These are phyloP conservation scores for Mycena pura DNA, from an alignment of 768 basidiomycete species.

Conservation along the genomic window DNA sequence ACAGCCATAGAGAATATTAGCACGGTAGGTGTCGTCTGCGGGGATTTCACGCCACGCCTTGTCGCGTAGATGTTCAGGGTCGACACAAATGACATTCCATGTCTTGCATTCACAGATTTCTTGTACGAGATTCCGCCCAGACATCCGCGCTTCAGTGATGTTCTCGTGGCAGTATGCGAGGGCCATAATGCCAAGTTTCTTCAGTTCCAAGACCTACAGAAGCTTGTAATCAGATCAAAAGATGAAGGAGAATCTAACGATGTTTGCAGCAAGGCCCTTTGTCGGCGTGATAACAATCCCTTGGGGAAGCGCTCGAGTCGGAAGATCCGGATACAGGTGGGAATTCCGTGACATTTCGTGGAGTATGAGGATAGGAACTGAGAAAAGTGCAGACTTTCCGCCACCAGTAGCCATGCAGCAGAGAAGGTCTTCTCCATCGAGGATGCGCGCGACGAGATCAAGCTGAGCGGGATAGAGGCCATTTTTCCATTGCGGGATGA, in stretches of 20 bases:
- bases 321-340: neutral
- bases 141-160: neutral
- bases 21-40: too few relatives aligned
- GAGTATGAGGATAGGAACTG: neutral
- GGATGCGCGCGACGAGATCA: neutral
- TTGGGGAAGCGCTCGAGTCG: neutral
- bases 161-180: neutral
- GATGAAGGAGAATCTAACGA: too few relatives aligned
- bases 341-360: too few relatives aligned
- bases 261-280: too few relatives aligned
- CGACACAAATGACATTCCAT: neutral
- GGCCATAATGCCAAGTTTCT: too few relatives aligned
- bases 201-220: too few relatives aligned
- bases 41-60: neutral
- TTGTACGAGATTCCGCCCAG: neutral
- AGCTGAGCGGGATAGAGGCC: neutral
- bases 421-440: neutral
- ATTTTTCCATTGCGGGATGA: neutral
- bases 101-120: neutral
- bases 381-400: neutral
- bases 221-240: too few relatives aligned
- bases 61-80: neutral
- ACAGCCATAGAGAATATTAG: too few relatives aligned
- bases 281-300: too few relatives aligned
- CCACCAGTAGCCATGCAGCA: neutral